Evolutionary conservation across 31 red algal species (phyloP).

Genomic region (Asparagopsis taxiformis): DNA sequence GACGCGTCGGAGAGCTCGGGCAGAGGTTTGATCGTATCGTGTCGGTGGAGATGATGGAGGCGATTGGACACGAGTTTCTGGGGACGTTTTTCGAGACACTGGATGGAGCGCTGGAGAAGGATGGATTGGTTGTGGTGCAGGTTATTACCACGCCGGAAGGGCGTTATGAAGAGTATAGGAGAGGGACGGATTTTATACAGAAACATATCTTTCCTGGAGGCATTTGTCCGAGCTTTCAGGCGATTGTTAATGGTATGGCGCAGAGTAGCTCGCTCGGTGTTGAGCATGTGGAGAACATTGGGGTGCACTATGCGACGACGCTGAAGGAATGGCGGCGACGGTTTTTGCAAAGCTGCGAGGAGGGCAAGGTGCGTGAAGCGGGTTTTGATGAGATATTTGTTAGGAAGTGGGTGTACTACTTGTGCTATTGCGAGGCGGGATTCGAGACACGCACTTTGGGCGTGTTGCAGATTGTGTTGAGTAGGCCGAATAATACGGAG

Average conservation of each 20-base stretch:
- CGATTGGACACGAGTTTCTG: conserved; percentile 94
- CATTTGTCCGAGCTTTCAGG: conserved; percentile 80
- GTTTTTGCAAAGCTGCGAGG: conserved; percentile 50
- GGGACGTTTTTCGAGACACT: conserved; percentile 61
- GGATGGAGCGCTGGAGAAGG: conserved; percentile 27
- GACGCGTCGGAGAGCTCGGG: conserved; percentile 33
- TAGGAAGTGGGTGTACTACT: conserved; percentile 95
- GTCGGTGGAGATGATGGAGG: conserved; percentile 97
- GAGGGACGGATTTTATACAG: conserved; percentile 82
- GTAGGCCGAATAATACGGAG: conserved; percentile 45
- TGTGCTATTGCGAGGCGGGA: conserved; percentile 93
- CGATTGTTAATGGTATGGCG: conserved; percentile 55
- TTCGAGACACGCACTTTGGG: conserved; percentile 91
- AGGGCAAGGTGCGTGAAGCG: conserved; percentile 31
- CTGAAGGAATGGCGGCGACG: conserved; percentile 80
- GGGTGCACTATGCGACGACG: conserved; percentile 89
- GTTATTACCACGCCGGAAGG: conserved; percentile 93
- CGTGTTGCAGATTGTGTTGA: conserved; percentile 74
- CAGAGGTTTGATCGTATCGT: conserved; percentile 85
- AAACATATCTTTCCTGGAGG: conserved; percentile 98
- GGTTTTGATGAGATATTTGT: conserved; percentile 86
- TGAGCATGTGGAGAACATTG: conserved; percentile 84
- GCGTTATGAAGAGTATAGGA: conserved; percentile 81
- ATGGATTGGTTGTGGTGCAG: conserved; percentile 79
- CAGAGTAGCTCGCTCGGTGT: conserved; percentile 28